Conservation (phyloP, 208 protist species). For the Acanthamoeba quina region DNA sequence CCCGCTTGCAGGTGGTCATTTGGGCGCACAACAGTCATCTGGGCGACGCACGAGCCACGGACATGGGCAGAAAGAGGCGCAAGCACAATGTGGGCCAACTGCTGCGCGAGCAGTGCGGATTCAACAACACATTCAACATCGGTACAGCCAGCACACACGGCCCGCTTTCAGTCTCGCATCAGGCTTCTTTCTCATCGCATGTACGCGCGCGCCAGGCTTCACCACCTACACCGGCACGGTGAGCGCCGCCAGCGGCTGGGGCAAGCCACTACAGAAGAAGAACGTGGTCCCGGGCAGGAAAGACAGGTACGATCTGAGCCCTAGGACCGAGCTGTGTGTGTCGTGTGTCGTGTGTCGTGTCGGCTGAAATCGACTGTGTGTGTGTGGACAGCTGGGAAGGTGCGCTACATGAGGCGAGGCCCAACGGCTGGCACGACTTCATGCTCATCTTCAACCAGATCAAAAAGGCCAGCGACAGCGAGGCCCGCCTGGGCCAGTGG, state of each 20-base stretch:
- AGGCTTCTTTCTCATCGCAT: background rate
- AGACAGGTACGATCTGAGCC: conserved; percentile 26
- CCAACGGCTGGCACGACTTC: conserved; percentile 23
- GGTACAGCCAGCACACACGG: too few species aligned
- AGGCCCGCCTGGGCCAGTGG: conserved; percentile 14
- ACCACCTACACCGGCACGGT: conserved; percentile 74
- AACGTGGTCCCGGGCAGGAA: conserved; percentile 45
- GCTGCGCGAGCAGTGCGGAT: conserved; percentile 30
- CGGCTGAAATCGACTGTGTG: background rate
- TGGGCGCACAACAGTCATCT: conserved; percentile 80
- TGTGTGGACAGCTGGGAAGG: conserved; percentile 47
- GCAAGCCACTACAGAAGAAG: conserved; percentile 50
- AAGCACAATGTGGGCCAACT: conserved; percentile 41
- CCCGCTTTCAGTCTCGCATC: background rate
- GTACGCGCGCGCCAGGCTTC: conserved; percentile 50
- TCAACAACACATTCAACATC: conserved; percentile 52
- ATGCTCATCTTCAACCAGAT: conserved; percentile 52
- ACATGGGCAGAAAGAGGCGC: conserved; percentile 23
- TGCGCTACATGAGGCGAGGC: conserved; percentile 23
- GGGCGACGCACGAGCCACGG: conserved; percentile 69
- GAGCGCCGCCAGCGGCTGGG: conserved; percentile 73
- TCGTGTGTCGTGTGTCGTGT: background rate
- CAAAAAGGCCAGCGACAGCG: background rate
- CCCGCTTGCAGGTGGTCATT: conserved; percentile 43
- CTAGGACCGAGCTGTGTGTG: too few species aligned